Evolutionary conservation across 2,329 filamentous ascomycete genomes (phyloP).

Genomic region (Fusarium azukiicola): DNA sequence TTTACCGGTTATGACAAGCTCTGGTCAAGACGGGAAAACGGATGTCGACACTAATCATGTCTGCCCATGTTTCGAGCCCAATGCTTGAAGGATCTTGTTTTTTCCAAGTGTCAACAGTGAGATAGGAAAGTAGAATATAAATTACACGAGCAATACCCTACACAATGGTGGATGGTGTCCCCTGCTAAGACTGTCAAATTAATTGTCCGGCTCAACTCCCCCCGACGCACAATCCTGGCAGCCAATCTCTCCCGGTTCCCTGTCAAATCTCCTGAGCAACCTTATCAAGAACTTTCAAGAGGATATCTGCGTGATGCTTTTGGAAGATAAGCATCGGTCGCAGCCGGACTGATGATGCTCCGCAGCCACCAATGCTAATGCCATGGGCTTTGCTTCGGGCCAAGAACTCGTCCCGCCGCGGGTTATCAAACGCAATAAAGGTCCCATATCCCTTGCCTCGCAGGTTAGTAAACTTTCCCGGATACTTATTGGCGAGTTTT

Average conservation of each 20-base stretch:
- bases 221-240: too few relatives aligned
- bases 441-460: constrained; percentile 11
- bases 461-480: not conserved
- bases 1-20: not conserved
- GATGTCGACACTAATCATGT: not conserved
- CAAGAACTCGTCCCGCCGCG: not conserved
- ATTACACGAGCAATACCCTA: too few relatives aligned
- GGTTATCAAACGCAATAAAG: constrained; percentile 2
- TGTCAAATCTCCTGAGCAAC: constrained; percentile 6
- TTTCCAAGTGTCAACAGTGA: not conserved
- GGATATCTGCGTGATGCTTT: constrained; percentile 4
- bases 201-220: too few relatives aligned
- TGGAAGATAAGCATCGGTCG: constrained; percentile 17
- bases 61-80: not conserved
- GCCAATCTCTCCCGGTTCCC: not conserved
- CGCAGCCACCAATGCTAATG: not conserved
- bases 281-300: not conserved
- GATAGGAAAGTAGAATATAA: not conserved
- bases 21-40: not conserved
- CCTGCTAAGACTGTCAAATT: too few relatives aligned
- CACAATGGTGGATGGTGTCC: too few relatives aligned
- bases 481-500: not conserved
- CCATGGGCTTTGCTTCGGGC: not conserved
- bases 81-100: not conserved
- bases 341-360: not conserved